These are phyloP conservation scores for Prorocentrum cordatum DNA, from an alignment of 169 alveolate species.

Conservation along the genomic window DNA sequence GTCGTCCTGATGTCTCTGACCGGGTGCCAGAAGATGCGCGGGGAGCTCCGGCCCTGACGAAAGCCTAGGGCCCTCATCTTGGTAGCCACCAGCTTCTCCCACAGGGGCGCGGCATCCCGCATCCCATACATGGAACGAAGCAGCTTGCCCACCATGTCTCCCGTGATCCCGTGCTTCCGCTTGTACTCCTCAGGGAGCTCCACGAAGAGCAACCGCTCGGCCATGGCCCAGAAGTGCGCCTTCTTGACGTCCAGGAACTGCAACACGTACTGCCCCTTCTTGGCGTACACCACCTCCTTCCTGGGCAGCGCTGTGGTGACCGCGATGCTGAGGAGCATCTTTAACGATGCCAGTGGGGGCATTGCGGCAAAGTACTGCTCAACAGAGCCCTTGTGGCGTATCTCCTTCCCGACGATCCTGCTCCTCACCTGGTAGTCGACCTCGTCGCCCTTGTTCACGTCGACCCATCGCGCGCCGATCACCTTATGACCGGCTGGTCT, in stretches of 20 bases:
- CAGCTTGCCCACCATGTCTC: background rate
- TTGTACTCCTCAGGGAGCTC: background rate
- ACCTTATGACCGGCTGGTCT: background rate
- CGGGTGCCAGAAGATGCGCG: background rate
- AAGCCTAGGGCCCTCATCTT: background rate
- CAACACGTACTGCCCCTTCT: background rate
- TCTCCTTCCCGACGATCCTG: background rate
- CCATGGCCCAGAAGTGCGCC: background rate
- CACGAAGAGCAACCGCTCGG: background rate
- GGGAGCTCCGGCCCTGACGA: background rate
- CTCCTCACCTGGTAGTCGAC: background rate
- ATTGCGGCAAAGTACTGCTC: background rate
- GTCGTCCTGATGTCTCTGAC: background rate
- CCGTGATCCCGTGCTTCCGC: background rate
- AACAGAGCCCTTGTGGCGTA: too few species aligned
- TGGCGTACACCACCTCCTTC: too few species aligned
- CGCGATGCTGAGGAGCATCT: background rate
- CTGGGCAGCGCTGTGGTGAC: too few species aligned
- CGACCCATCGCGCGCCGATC: background rate
- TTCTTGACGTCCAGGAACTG: background rate
- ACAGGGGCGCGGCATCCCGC: background rate
- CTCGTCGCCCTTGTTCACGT: slow-evolving; percentile 17
- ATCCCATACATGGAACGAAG: background rate
- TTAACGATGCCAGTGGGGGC: background rate
- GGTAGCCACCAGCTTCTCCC: background rate